These are phyloP conservation scores for Gamsiella multidivaricata DNA, from an alignment of 192 early-diverging fungal species.

Conservation along the genomic window DNA sequence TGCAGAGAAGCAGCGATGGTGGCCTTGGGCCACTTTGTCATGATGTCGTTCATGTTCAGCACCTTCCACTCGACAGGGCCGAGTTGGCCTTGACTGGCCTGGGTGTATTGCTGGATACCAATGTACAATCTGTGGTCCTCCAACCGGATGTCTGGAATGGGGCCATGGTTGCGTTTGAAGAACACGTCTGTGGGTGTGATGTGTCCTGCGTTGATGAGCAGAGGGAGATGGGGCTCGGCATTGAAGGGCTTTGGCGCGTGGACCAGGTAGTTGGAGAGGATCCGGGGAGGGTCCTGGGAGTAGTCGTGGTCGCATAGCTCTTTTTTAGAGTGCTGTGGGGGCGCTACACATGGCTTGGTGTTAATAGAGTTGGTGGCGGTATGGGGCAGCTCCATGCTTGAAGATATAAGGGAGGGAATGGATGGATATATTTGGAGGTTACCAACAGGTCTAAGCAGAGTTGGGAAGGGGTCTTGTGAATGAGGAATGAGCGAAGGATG, in stretches of 20 bases:
- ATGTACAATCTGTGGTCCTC: conserved; percentile 69
- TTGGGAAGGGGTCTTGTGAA: background rate
- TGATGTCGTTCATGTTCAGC: conserved; percentile 56
- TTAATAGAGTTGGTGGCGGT: background rate
- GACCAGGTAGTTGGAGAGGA: conserved; percentile 68
- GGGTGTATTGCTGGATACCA: conserved; percentile 38
- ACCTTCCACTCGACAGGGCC: conserved; percentile 17
- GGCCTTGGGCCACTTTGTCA: conserved; percentile 37
- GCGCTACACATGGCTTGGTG: background rate
- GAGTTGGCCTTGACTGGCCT: background rate
- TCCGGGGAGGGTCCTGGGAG: conserved; percentile 78
- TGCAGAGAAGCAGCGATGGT: conserved; percentile 51
- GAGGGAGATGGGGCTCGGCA: conserved; percentile 78
- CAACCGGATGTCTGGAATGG: conserved; percentile 80
- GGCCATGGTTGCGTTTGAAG: conserved; percentile 91
- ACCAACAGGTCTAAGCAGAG: no score
- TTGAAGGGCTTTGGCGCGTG: conserved; percentile 84
- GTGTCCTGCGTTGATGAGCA: conserved; percentile 67
- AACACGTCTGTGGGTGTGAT: conserved; percentile 83
- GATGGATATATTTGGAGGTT: no score
- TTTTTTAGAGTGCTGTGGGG: conserved; percentile 25
- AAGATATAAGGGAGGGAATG: background rate
- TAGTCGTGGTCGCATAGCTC: conserved; percentile 57
- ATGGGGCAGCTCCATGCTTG: conserved; percentile 12
- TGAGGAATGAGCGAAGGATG: background rate